Evolutionary conservation across 306 rosid species (phyloP), one percentile per base, ranked within the genome.

Genomic region (Lotus japonicus): DNA sequence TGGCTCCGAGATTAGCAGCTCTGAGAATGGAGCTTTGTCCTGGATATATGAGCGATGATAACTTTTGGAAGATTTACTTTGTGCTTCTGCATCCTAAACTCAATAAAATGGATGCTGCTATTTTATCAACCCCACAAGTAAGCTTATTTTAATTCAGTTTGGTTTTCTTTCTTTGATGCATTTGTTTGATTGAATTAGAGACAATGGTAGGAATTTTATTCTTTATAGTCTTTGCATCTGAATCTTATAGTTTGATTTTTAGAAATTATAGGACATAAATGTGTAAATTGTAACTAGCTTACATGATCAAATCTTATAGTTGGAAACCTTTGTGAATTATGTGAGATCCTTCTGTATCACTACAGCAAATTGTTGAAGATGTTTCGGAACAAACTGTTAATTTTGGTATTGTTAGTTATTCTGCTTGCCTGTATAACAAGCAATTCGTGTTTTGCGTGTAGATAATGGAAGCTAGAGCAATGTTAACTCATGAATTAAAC

Each of bases 21-120:
- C 89, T 91, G 41, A 81, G 97, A 77, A 84, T 91, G 66, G 97
- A 91, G 42, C 85, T 91, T 57, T 86, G 95, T 51, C 97, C 97
- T 2, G 95, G 84, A 68, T 86, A 86, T 71, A 91, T 91, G 92
- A 86, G 89, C 31, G 97, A 91, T 70, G 76, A 75, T 71, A 74
- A 72, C 86, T 91, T 91, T 66, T 91, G 97, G 97, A 79, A 77
- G 84, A 91, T 88, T 42, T 91, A 91, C 71, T 91, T 91, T 41
- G 97, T 91, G 44, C 95, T 91, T 11, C 5, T 91, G 72, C 92
- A 84, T 68, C 90, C 97, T 54, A 86, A 88, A 74, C 87, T 91
- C 31, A 54, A 51, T 62, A 86, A 86, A 71, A 55, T 64, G 12
- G 95, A 88, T 54, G 89, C 92, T 13, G 86, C 73, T 61, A 82